A percentile compares a stretch with the other conserved stretches of the same genome.
These are phyloP conservation scores for Syzygium grande DNA, from an alignment of 345 rosid species.

Conservation along the genomic window DNA sequence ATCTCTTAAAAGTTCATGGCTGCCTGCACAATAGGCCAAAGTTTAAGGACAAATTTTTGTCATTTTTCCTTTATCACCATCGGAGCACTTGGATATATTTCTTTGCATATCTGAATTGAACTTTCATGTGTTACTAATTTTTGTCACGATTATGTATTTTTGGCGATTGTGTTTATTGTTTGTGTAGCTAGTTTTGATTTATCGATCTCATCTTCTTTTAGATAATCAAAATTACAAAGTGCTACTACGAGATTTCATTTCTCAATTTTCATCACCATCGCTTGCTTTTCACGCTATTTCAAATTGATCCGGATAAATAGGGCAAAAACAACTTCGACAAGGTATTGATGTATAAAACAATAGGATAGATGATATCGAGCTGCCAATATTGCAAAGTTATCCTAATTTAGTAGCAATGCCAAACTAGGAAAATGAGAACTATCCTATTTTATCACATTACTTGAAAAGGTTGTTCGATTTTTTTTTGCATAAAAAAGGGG, in stretches of 20 bases:
- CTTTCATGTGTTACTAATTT: background rate
- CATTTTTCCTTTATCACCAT: background rate
- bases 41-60: fast-evolving
- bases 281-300: background rate
- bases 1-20: background rate
- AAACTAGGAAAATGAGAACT: background rate
- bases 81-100: background rate
- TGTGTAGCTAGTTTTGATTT: background rate
- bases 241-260: background rate
- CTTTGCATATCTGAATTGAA: background rate
- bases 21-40: background rate
- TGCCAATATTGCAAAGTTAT: too few relatives aligned
- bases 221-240: background rate
- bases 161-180: background rate
- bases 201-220: background rate
- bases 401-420: background rate
- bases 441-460: background rate
- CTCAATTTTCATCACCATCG: background rate
- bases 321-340: background rate
- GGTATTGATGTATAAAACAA: background rate
- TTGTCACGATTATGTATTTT: background rate
- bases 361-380: background rate
- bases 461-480: background rate
- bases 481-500: too few relatives aligned
- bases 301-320: background rate